Conservation (phyloP, 225 moss, liverwort and hornwort genomes). For the Polytrichum commune region DNA sequence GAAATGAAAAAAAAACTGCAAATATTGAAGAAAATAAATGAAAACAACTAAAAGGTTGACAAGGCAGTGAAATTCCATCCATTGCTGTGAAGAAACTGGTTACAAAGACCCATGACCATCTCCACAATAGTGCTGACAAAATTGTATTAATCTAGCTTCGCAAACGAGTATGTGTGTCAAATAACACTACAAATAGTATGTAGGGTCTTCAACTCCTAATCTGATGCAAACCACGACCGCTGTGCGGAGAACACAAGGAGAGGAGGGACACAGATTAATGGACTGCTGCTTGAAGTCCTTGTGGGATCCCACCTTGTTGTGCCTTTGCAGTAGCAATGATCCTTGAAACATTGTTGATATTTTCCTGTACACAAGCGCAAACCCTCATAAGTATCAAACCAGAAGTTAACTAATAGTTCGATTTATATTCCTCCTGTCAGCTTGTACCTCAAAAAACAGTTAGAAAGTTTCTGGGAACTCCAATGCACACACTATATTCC, state of each 20-base stretch:
- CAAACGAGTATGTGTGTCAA: constrained; percentile 12
- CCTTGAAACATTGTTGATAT: constrained; percentile 71
- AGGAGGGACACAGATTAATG: constrained; percentile 16
- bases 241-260: constrained; percentile 7
- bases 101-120: constrained; percentile 19
- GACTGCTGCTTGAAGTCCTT: constrained; percentile 50
- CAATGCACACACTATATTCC: no score
- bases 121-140: constrained; percentile 38
- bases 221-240: constrained; percentile 10
- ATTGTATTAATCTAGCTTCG: constrained; percentile 46
- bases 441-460: no score
- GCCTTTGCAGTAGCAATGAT: constrained; percentile 63
- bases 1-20: no score
- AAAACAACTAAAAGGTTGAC: no score
- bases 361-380: constrained; percentile 46
- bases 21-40: no score
- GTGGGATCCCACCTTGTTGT: constrained; percentile 52
- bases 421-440: no score
- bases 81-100: background rate
- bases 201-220: background rate
- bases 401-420: no score
- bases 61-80: no score
- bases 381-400: no score
- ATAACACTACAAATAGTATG: constrained; percentile 7
- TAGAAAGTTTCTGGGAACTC: no score